These are phyloP conservation scores for Rubia yunnanensis DNA, from an alignment of 257 asterid genomes.

Conservation along the genomic window DNA sequence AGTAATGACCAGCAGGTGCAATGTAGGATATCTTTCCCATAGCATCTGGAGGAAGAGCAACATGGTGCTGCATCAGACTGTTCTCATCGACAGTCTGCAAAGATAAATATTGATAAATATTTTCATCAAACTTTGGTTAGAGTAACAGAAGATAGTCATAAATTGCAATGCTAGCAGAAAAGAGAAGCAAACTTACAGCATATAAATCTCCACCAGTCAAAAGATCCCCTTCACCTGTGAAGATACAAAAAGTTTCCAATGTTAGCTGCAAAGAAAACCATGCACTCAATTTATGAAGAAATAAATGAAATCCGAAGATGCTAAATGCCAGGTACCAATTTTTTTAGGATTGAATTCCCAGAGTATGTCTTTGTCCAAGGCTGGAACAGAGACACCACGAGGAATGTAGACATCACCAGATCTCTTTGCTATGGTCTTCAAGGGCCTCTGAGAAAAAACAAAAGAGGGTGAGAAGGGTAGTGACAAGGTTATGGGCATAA, in stretches of 20 bases:
- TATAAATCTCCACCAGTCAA: conserved; percentile 91
- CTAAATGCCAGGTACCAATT: conserved; percentile 44
- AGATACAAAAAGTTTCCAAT: no score
- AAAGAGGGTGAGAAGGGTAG: not conserved
- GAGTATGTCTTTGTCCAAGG: conserved; percentile 85
- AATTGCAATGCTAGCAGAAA: not conserved
- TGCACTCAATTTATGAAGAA: not conserved
- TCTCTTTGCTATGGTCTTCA: conserved; percentile 83
- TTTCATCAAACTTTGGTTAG: not conserved
- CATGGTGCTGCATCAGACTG: conserved; percentile 78
- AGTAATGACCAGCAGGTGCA: conserved; percentile 92
- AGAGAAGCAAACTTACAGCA: conserved; percentile 55
- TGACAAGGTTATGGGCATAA: not conserved
- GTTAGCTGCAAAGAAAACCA: not conserved
- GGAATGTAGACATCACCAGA: conserved; percentile 99
- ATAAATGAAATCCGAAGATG: not conserved
- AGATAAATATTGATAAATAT: conserved; percentile 9
- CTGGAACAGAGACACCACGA: conserved; percentile 98
- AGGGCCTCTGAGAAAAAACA: conserved; percentile 72
- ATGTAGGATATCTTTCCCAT: conserved; percentile 92
- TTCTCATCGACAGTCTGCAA: conserved; percentile 81
- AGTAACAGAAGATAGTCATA: not conserved
- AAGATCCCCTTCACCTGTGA: conserved; percentile 90
- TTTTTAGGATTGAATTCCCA: conserved; percentile 97
- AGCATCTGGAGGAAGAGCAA: conserved; percentile 93